A percentile compares a stretch with the other conserved stretches of the same genome.
Evolutionary conservation across 2,329 filamentous ascomycete species (phyloP).

Genomic region (Stemphylium lycopersici): DNA sequence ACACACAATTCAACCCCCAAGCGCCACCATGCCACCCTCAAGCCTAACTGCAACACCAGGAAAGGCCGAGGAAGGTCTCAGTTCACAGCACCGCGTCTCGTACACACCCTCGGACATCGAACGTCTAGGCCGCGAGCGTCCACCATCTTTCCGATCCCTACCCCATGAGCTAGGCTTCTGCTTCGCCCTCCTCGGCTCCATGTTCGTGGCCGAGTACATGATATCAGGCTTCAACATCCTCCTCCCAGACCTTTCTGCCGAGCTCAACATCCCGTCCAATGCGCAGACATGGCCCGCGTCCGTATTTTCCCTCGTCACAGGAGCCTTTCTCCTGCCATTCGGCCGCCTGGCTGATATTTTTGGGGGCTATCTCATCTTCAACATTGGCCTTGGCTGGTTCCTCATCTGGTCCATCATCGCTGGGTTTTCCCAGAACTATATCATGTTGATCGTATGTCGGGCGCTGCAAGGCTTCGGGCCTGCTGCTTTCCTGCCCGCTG

Average conservation of each 20-base stretch:
- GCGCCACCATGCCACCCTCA: background rate
- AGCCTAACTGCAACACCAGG: background rate
- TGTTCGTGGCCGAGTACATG: slow-evolving; percentile 74
- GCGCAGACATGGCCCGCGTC: slow-evolving; percentile 57
- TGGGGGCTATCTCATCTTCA: slow-evolving; percentile 68
- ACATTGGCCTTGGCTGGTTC: slow-evolving; percentile 68
- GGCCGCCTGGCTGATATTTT: slow-evolving; percentile 65
- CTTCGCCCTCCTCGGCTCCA: slow-evolving; percentile 66
- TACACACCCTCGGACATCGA: slow-evolving; percentile 56
- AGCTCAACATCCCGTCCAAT: slow-evolving; percentile 70
- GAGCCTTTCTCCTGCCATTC: slow-evolving; percentile 54
- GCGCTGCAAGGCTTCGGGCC: slow-evolving; percentile 76
- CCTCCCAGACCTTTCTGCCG: slow-evolving; percentile 66
- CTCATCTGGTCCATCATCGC: slow-evolving; percentile 70
- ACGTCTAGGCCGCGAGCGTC: slow-evolving; percentile 66
- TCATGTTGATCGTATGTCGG: slow-evolving; percentile 75
- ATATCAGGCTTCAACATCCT: slow-evolving; percentile 76
- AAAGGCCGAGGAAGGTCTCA: slow-evolving; percentile 23
- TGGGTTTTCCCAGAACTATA: slow-evolving; percentile 70
- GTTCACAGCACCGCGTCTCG: slow-evolving; percentile 13
- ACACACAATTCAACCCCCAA: background rate
- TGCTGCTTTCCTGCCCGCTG: slow-evolving; percentile 72
- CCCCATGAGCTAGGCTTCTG: slow-evolving; percentile 68
- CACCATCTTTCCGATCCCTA: slow-evolving; percentile 59
- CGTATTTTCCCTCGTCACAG: slow-evolving; percentile 47